Percentiles rank a stretch among this genome's conserved stretches.
These are phyloP conservation scores for Neurospora sp. DNA, from an alignment of 495 filamentous ascomycete species.

Conservation along the genomic window DNA sequence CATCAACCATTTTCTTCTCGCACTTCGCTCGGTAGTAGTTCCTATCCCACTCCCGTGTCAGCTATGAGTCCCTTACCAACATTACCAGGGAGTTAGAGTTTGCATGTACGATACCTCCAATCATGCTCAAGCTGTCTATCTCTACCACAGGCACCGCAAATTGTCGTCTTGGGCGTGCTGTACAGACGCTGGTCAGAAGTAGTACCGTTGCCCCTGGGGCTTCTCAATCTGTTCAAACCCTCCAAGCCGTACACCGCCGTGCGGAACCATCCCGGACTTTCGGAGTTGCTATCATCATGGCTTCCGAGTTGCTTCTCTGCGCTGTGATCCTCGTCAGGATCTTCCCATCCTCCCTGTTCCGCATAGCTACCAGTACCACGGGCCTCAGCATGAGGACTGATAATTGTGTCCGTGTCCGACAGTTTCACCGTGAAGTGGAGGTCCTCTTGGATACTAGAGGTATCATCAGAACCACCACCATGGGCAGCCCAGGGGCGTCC, in stretches of 20 bases:
- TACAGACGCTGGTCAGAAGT: background rate
- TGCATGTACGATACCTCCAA: background rate
- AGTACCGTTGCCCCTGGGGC: background rate
- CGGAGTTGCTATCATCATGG: no score
- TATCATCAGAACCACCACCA: no score
- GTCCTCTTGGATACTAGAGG: no score
- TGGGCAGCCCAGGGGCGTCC: background rate
- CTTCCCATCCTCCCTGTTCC: background rate
- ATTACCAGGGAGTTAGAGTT: background rate
- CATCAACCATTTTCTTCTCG: background rate
- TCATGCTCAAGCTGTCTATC: background rate
- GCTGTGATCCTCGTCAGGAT: background rate
- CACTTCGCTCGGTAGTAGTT: background rate
- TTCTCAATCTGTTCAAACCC: background rate
- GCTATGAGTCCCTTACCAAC: background rate
- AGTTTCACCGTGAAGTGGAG: no score
- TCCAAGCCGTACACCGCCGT: background rate
- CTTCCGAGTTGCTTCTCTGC: no score
- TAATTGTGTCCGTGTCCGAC: no score
- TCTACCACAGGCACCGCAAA: background rate
- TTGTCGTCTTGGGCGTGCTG: background rate
- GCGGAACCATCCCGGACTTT: background rate
- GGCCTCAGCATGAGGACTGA: no score
- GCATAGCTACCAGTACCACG: no score
- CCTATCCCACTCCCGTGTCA: background rate